These are phyloP conservation scores for Ajuga chamaepitys DNA, from an alignment of 257 asterid species.

Conservation along the genomic window DNA sequence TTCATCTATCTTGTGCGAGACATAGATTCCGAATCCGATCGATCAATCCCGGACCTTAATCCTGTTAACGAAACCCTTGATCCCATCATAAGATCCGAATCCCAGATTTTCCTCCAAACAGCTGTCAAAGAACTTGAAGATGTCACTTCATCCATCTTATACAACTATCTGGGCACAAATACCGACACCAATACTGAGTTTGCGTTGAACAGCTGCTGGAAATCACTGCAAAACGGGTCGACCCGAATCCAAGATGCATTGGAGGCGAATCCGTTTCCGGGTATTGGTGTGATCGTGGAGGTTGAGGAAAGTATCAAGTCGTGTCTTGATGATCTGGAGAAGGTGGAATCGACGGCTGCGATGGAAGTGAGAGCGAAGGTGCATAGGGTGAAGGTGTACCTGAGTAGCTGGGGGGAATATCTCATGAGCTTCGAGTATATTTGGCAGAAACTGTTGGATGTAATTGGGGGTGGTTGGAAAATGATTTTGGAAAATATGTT, in stretches of 20 bases:
- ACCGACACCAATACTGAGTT: not conserved
- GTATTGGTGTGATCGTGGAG: not conserved
- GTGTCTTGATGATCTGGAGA: conserved; percentile 13
- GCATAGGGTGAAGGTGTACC: not conserved
- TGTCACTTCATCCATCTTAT: not conserved
- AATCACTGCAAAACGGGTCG: not conserved
- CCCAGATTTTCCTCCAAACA: conserved; percentile 11
- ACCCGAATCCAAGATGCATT: conserved; percentile 1
- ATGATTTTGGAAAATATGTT: not conserved
- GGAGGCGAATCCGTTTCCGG: not conserved
- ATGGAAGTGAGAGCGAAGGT: conserved; percentile 1
- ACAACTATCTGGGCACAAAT: not conserved
- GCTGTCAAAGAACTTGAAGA: not conserved
- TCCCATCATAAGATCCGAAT: too few relatives aligned
- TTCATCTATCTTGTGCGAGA: conserved; percentile 10
- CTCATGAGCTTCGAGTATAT: not conserved
- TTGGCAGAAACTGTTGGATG: not conserved
- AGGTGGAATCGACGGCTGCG: conserved; percentile 17
- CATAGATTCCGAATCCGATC: not conserved
- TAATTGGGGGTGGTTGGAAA: not conserved
- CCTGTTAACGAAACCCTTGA: not conserved
- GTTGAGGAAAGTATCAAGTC: conserved; percentile 8
- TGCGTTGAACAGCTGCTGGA: not conserved
- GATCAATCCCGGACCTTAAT: not conserved
- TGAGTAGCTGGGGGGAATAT: conserved; percentile 9